These are phyloP conservation scores for Salix dunnii DNA, from an alignment of 345 rosid species.

Conservation along the genomic window DNA sequence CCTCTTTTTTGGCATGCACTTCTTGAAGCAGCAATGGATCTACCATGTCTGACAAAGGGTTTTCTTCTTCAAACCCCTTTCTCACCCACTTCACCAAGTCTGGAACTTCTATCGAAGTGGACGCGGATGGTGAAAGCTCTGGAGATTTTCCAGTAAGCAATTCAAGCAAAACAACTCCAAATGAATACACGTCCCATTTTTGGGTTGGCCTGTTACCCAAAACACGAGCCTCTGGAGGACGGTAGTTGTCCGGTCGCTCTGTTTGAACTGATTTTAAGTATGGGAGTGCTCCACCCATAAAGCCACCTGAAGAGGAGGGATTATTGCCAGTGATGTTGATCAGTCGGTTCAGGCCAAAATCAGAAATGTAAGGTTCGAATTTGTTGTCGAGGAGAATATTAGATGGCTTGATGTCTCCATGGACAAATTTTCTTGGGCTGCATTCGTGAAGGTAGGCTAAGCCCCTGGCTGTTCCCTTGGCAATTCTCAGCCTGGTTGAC, in stretches of 20 bases:
- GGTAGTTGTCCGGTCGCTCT: slow-evolving; percentile 58
- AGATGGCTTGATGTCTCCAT: slow-evolving; percentile 86
- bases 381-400: slow-evolving; percentile 85
- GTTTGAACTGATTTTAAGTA: slow-evolving; percentile 58
- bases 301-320: slow-evolving; percentile 63
- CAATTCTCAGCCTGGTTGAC: slow-evolving; percentile 76
- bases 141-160: slow-evolving; percentile 89
- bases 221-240: slow-evolving; percentile 80
- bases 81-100: slow-evolving; percentile 89
- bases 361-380: slow-evolving; percentile 71
- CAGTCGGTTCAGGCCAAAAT: slow-evolving; percentile 80
- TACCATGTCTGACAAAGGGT: slow-evolving; percentile 83
- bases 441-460: slow-evolving; percentile 95
- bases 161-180: slow-evolving; percentile 80
- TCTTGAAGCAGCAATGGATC: slow-evolving; percentile 82
- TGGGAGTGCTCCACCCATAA: slow-evolving; percentile 77
- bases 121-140: slow-evolving; percentile 65
- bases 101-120: slow-evolving; percentile 60
- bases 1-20: slow-evolving; percentile 91
- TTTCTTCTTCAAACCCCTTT: slow-evolving; percentile 87
- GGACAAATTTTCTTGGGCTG: slow-evolving; percentile 89
- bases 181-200: slow-evolving; percentile 86
- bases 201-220: slow-evolving; percentile 61
- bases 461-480: slow-evolving; percentile 89
- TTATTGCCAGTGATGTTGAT: slow-evolving; percentile 67